A percentile compares a stretch with the other conserved stretches of the same genome.
Evolutionary conservation across 768 basidiomycete genomes (phyloP).

Genomic region (Suillus lakei): DNA sequence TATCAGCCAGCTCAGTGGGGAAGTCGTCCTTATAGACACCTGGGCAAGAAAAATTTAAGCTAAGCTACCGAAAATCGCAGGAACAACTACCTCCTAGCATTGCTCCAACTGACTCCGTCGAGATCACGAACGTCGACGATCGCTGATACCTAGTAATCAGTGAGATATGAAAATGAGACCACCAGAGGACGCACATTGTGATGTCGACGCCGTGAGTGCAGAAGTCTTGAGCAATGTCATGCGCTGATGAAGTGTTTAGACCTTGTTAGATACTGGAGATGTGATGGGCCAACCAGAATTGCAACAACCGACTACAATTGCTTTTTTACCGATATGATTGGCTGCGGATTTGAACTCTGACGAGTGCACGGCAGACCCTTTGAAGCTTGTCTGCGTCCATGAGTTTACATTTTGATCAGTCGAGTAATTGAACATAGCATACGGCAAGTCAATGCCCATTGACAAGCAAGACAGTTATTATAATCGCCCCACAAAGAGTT

Average conservation of each 20-base stretch:
- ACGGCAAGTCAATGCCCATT: not conserved
- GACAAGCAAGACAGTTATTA: not conserved
- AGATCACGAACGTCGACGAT: constrained; percentile 25
- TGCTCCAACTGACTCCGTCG: constrained; percentile 10
- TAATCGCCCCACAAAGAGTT: not conserved
- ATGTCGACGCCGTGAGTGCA: constrained; percentile 33
- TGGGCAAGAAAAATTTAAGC: constrained; percentile 3
- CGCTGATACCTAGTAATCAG: constrained; percentile 23
- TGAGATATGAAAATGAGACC: constrained; percentile 3
- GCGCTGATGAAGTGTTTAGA: constrained; percentile 23
- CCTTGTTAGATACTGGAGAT: not conserved
- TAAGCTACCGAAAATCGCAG: not conserved
- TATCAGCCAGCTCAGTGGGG: constrained; percentile 26
- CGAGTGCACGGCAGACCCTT: constrained; percentile 60
- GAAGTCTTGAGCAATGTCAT: constrained; percentile 45
- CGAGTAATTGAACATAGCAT: not conserved
- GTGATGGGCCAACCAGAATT: constrained; percentile 54
- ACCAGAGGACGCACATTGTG: too few relatives aligned
- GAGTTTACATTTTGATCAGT: not conserved
- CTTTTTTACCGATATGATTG: constrained; percentile 64
- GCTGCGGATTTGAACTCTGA: constrained; percentile 50
- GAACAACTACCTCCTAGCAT: constrained; percentile 15
- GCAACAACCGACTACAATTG: constrained; percentile 68
- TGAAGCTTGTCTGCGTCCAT: constrained; percentile 48
- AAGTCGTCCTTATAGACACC: constrained; percentile 22